phyloP scores from a whole-genome alignment of 805 yeast genomes.

The Cyberlindnera sargentensis region DNA sequence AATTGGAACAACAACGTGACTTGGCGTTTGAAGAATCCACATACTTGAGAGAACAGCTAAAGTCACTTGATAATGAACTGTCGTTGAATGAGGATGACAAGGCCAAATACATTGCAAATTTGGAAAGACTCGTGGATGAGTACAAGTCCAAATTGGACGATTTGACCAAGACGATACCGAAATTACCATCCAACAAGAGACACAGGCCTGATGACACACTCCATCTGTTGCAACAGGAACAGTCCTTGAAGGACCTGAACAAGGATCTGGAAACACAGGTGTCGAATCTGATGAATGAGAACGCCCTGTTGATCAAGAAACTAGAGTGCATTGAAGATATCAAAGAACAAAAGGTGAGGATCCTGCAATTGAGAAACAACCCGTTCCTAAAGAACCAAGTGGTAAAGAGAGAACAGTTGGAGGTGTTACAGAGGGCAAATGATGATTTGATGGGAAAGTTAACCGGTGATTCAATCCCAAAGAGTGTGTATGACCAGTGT shows the following conservation, averaged over 20 bases:
- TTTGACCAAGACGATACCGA: slow-evolving; percentile 26
- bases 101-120: slow-evolving; percentile 14
- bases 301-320: slow-evolving; percentile 31
- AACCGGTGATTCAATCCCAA: slow-evolving; percentile 40
- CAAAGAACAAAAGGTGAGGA: slow-evolving; percentile 35
- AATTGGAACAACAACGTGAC: slow-evolving; percentile 43
- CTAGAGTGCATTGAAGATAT: slow-evolving; percentile 27
- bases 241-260: background rate
- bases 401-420: slow-evolving; percentile 46
- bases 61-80: slow-evolving; percentile 36
- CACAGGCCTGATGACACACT: slow-evolving; percentile 12
- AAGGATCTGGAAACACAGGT: slow-evolving; percentile 13
- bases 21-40: slow-evolving; percentile 54
- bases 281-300: slow-evolving; percentile 30
- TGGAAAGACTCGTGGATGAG: slow-evolving; percentile 40
- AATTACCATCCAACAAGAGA: slow-evolving; percentile 25
- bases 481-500: slow-evolving; percentile 55
- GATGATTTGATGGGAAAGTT: slow-evolving; percentile 35
- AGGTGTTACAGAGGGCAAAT: slow-evolving; percentile 52
- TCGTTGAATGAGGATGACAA: slow-evolving; percentile 17
- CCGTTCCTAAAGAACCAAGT: slow-evolving; percentile 58
- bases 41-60: slow-evolving; percentile 48
- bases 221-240: background rate
- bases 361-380: slow-evolving; percentile 58
- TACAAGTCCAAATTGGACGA: slow-evolving; percentile 46